Conservation (phyloP, 805 yeast genomes). For the Wickerhamomyces hampshirensis region DNA sequence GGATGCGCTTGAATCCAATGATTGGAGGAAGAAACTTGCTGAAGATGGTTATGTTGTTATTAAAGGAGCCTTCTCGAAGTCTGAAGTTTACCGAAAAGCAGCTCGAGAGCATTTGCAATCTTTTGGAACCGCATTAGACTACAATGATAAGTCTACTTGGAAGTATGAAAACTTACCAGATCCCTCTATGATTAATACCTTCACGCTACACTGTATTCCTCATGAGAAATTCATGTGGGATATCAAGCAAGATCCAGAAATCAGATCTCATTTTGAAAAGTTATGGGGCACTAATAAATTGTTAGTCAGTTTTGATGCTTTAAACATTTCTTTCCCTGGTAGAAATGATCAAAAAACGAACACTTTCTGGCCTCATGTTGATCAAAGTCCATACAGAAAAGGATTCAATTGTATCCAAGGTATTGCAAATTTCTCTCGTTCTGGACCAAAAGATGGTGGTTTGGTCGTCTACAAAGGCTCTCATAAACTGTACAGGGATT, state of each 20-base stretch:
- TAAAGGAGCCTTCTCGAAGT: conserved; percentile 26
- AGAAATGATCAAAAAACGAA: conserved; percentile 10
- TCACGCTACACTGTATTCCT: conserved; percentile 18
- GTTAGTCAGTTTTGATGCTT: conserved; percentile 29
- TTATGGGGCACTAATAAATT: conserved; percentile 31
- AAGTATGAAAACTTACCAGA: conserved; percentile 26
- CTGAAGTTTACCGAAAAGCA: conserved; percentile 20
- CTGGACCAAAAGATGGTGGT: conserved; percentile 29
- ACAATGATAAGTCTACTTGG: conserved; percentile 27
- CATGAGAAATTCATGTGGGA: conserved; percentile 34
- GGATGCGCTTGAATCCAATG: conserved; percentile 6
- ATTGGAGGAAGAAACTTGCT: conserved; percentile 28
- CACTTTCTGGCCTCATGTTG: conserved; percentile 30
- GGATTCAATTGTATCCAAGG: conserved; percentile 31
- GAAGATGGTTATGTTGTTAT: conserved; percentile 29
- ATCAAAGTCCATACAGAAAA: conserved; percentile 28
- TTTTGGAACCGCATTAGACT: conserved; percentile 21
- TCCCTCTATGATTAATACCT: conserved; percentile 15
- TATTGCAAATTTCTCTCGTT: conserved; percentile 25
- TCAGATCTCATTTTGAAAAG: conserved; percentile 24
- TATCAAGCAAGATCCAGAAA: conserved; percentile 26
- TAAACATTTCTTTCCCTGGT: conserved; percentile 28
- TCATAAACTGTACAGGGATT: conserved; percentile 21
- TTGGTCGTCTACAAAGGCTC: conserved; percentile 27
- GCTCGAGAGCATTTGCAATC: conserved; percentile 23